Percentiles rank a stretch among this genome's conserved stretches.
phyloP scores from a whole-genome alignment of 495 filamentous ascomycete species.

The Hypoxylon cercidicola region DNA sequence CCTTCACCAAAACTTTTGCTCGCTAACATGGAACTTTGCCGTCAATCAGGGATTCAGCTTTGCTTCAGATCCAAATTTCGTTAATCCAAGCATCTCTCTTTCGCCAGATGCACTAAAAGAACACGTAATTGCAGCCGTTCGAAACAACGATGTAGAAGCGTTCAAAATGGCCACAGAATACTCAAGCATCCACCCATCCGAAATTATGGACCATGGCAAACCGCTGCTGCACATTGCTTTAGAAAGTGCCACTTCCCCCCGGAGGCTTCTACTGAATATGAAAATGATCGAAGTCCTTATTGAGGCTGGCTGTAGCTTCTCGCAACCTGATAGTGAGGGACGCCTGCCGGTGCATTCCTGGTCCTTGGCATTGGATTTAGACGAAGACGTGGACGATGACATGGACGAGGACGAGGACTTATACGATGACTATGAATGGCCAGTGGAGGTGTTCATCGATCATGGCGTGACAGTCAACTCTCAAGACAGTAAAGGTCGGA shows the following conservation, averaged over 20 bases:
- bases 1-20: conserved; percentile 3
- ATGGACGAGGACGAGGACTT: too few species aligned
- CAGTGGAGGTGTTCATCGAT: neutral
- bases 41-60: neutral
- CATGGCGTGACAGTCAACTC: neutral
- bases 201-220: conserved; percentile 3
- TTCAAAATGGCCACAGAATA: neutral
- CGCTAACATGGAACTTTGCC: neutral
- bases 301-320: conserved; percentile 3
- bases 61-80: neutral
- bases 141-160: neutral
- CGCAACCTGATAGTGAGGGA: neutral
- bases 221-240: neutral
- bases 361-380: too few species aligned
- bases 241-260: neutral
- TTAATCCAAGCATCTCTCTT: conserved; percentile 13
- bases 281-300: conserved; percentile 2
- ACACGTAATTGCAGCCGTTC: neutral
- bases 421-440: too few species aligned
- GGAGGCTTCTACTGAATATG: too few species aligned
- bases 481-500: neutral
- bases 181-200: neutral
- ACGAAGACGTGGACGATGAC: too few species aligned
- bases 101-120: conserved; percentile 1
- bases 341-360: conserved; percentile 1